Evolutionary conservation across 805 yeast genomes (phyloP).

Genomic region (Kodamaea fukazawae): DNA sequence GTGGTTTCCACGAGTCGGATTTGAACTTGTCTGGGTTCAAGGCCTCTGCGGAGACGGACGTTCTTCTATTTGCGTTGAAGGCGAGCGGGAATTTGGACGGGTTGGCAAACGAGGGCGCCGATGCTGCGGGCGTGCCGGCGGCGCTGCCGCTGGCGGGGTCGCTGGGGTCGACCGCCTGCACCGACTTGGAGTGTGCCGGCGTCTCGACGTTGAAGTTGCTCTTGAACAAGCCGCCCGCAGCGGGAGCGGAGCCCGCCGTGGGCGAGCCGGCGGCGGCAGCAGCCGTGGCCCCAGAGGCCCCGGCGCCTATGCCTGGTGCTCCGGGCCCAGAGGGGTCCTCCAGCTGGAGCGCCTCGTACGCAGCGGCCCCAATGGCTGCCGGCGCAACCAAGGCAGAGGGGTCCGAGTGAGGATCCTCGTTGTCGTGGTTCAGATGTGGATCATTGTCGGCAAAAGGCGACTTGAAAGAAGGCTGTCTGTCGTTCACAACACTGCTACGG

Average conservation of each 20-base stretch:
- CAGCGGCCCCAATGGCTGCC: not conserved
- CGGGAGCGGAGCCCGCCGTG: slow-evolving; percentile 9
- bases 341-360: slow-evolving; percentile 1
- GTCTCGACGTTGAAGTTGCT: slow-evolving; percentile 15
- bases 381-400: not conserved
- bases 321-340: slow-evolving; percentile 3
- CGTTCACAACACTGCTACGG: slow-evolving; percentile 25
- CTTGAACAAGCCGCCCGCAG: slow-evolving; percentile 15
- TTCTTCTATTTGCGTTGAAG: slow-evolving; percentile 80
- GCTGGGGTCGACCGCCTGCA: slow-evolving; percentile 13
- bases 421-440: slow-evolving; percentile 50
- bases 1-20: slow-evolving; percentile 70
- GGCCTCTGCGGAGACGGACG: slow-evolving; percentile 88
- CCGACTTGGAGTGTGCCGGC: slow-evolving; percentile 9
- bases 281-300: slow-evolving; percentile 6
- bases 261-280: slow-evolving; percentile 8
- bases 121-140: slow-evolving; percentile 8
- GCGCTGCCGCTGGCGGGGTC: slow-evolving; percentile 16
- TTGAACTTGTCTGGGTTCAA: slow-evolving; percentile 69
- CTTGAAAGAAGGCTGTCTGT: slow-evolving; percentile 50
- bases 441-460: slow-evolving; percentile 63
- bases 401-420: slow-evolving; percentile 16
- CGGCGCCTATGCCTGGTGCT: slow-evolving; percentile 9
- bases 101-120: slow-evolving; percentile 19
- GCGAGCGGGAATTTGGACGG: slow-evolving; percentile 48